Conservation (phyloP, 495 filamentous ascomycete species). For the Talaromyces adpressus region DNA sequence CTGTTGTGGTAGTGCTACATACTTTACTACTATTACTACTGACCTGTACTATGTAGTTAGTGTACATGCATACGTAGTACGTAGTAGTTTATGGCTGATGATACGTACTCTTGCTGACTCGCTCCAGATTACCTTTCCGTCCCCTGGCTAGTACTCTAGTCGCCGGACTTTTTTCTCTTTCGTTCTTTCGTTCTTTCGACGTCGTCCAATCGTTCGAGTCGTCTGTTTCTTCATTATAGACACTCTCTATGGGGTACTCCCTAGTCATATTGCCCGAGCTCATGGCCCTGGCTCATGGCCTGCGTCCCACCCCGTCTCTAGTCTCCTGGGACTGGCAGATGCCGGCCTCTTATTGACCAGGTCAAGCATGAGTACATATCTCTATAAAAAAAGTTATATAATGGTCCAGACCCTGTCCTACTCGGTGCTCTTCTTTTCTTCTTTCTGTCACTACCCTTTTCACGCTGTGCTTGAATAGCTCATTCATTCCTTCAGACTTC, state of each 20-base stretch:
- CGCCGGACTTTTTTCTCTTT: not conserved
- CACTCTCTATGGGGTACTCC: not conserved
- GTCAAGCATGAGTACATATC: not conserved
- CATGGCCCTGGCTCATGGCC: not conserved
- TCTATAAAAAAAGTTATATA: slow-evolving; percentile 1
- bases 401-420: not conserved
- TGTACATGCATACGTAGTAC: not conserved
- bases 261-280: not conserved
- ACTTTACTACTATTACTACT: not conserved
- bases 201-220: not conserved
- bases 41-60: not conserved
- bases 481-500: slow-evolving; percentile 1
- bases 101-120: not conserved
- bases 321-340: not conserved
- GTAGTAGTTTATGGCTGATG: not conserved
- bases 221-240: not conserved
- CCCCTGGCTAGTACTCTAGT: not conserved
- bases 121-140: not conserved
- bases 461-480: slow-evolving; percentile 4
- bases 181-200: not conserved
- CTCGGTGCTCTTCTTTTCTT: not conserved
- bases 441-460: not conserved
- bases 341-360: not conserved
- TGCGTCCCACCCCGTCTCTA: not conserved
- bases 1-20: not conserved